Percentiles rank a stretch among this genome's conserved stretches.
phyloP scores from a whole-genome alignment of 805 yeast genomes.

The Yarrowia sp. region DNA sequence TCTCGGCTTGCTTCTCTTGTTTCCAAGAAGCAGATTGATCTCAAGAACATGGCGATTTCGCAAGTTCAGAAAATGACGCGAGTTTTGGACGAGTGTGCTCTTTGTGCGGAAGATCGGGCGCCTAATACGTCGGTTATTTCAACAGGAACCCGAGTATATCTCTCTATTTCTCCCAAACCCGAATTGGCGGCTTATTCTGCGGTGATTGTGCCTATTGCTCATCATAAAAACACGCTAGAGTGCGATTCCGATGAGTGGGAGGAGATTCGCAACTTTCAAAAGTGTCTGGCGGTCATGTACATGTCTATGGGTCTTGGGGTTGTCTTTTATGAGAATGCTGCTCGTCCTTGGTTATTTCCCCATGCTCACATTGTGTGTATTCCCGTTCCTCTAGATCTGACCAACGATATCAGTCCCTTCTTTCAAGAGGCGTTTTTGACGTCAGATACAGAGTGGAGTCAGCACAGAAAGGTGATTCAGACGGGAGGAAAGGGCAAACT shows the following conservation, averaged over 20 bases:
- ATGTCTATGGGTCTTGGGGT: constrained; percentile 51
- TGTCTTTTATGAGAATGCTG: constrained; percentile 57
- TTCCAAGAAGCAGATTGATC: constrained; percentile 48
- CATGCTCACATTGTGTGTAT: constrained; percentile 57
- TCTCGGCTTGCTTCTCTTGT: constrained; percentile 50
- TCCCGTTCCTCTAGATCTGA: constrained; percentile 53
- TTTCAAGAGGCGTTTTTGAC: constrained; percentile 55
- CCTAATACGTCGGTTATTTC: constrained; percentile 47
- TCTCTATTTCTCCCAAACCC: constrained; percentile 55
- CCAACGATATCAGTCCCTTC: constrained; percentile 51
- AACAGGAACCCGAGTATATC: constrained; percentile 51
- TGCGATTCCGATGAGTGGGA: constrained; percentile 56
- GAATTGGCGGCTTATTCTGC: constrained; percentile 50
- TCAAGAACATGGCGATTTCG: constrained; percentile 47
- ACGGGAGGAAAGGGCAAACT: constrained; percentile 48
- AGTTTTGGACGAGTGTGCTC: constrained; percentile 51
- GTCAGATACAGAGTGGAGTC: constrained; percentile 53
- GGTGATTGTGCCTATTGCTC: constrained; percentile 55
- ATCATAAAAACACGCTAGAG: constrained; percentile 52
- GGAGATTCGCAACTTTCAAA: constrained; percentile 56
- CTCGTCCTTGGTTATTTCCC: constrained; percentile 44
- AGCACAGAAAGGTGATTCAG: constrained; percentile 53
- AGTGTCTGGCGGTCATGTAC: constrained; percentile 54
- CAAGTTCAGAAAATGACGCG: constrained; percentile 47
- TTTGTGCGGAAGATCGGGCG: constrained; percentile 50